Percentiles rank a stretch among this genome's conserved stretches.
Evolutionary conservation across 2,329 filamentous ascomycete genomes (phyloP).

Genomic region (Cladosporium sp.): DNA sequence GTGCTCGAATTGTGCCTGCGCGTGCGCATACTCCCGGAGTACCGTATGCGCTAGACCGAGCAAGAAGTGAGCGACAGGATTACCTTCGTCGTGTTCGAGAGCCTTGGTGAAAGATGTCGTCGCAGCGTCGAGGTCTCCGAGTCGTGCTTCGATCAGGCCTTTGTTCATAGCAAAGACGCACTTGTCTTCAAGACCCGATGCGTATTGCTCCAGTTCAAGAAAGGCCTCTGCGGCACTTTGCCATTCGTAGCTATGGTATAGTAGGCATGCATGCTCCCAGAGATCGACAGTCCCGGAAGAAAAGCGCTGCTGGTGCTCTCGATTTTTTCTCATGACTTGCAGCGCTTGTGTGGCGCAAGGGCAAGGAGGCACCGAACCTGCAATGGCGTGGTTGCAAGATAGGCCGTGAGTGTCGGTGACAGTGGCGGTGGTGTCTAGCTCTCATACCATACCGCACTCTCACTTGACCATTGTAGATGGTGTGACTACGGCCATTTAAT

Average conservation of each 20-base stretch:
- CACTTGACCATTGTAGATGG: neutral
- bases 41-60: constrained; percentile 33
- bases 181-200: constrained; percentile 22
- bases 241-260: constrained; percentile 37
- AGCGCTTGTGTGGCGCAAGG: neutral
- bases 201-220: constrained; percentile 24
- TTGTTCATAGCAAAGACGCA: constrained; percentile 32
- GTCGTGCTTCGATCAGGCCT: constrained; percentile 32
- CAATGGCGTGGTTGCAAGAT: neutral
- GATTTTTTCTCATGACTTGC: neutral
- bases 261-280: constrained; percentile 37
- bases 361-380: neutral
- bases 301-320: neutral
- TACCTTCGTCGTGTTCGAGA: constrained; percentile 22
- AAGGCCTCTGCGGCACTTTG: constrained; percentile 33
- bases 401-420: neutral
- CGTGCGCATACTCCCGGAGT: constrained; percentile 24
- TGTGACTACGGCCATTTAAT: neutral
- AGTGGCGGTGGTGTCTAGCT: neutral
- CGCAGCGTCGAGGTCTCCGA: constrained; percentile 33
- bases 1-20: constrained; percentile 27
- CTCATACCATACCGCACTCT: neutral
- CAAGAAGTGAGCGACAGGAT: constrained; percentile 32
- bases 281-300: constrained; percentile 27
- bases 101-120: constrained; percentile 27